These are phyloP conservation scores for Posidonia oceanica DNA, from an alignment of 116 monocot species.

Conservation along the genomic window DNA sequence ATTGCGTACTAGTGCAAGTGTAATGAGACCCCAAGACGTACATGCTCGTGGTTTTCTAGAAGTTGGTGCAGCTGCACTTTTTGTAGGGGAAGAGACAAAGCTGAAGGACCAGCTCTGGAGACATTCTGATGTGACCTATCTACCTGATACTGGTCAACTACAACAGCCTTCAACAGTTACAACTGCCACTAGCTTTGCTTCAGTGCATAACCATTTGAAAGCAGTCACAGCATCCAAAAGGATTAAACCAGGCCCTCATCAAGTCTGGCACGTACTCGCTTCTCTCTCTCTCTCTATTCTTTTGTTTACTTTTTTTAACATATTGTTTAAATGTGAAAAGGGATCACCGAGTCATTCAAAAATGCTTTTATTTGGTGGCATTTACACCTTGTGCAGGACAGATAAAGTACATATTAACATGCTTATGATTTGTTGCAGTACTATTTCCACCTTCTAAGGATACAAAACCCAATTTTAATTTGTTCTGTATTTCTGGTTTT, in stretches of 20 bases:
- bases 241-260: conserved; percentile 58
- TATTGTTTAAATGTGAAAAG: not conserved
- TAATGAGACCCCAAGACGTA: conserved; percentile 32
- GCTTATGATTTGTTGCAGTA: too few species aligned
- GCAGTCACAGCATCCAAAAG: conserved; percentile 90
- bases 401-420: too few species aligned
- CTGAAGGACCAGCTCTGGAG: conserved; percentile 34
- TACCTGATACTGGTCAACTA: conserved; percentile 57
- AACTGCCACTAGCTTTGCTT: conserved; percentile 44
- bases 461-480: too few species aligned
- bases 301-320: not conserved
- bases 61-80: conserved; percentile 90
- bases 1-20: conserved; percentile 25
- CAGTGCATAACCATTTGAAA: conserved; percentile 64
- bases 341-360: too few species aligned
- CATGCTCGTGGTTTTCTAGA: conserved; percentile 46
- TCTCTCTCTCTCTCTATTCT: not conserved
- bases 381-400: too few species aligned
- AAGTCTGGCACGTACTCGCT: conserved; percentile 52
- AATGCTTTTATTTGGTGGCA: too few species aligned
- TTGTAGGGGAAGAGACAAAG: conserved; percentile 57
- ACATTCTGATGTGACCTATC: conserved; percentile 28
- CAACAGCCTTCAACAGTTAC: conserved; percentile 59
- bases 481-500: too few species aligned
- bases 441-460: too few species aligned